Evolutionary conservation across 2,329 filamentous ascomycete genomes (phyloP).

Genomic region (Akanthomyces muscarius): DNA sequence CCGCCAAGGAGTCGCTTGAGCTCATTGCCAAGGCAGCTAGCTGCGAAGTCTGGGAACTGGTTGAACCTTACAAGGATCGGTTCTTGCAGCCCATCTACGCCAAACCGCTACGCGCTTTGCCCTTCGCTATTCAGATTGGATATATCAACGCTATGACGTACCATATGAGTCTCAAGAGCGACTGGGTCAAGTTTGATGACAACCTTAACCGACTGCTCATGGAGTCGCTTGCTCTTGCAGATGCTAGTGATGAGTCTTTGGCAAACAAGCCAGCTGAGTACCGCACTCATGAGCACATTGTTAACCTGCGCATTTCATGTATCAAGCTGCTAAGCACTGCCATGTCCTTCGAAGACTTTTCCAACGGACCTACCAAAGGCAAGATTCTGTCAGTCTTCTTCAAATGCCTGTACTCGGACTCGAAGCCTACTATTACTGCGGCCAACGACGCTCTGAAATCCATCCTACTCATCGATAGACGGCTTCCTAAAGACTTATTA

Average conservation of each 20-base stretch:
- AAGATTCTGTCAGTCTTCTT: slow-evolving; percentile 95
- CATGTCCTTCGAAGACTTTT: slow-evolving; percentile 89
- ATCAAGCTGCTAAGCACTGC: slow-evolving; percentile 90
- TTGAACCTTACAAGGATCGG: slow-evolving; percentile 85
- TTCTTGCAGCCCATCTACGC: slow-evolving; percentile 90
- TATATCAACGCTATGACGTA: slow-evolving; percentile 98
- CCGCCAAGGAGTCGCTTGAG: slow-evolving; percentile 74
- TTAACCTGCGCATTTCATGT: slow-evolving; percentile 87
- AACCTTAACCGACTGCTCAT: slow-evolving; percentile 83
- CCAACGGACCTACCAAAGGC: slow-evolving; percentile 61
- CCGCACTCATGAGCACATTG: slow-evolving; percentile 90
- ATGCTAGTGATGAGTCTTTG: slow-evolving; percentile 89
- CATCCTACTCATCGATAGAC: slow-evolving; percentile 82
- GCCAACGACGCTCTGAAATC: slow-evolving; percentile 87
- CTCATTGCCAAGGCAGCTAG: slow-evolving; percentile 75
- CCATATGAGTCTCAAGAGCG: slow-evolving; percentile 81
- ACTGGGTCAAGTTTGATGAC: slow-evolving; percentile 90
- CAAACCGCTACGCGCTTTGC: slow-evolving; percentile 87
- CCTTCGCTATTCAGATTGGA: slow-evolving; percentile 92
- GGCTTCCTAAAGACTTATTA: slow-evolving; percentile 89
- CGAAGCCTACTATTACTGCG: slow-evolving; percentile 85
- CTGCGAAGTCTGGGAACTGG: slow-evolving; percentile 79
- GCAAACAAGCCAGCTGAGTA: slow-evolving; percentile 92
- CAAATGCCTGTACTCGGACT: slow-evolving; percentile 92
- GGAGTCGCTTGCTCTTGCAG: slow-evolving; percentile 89